These are phyloP conservation scores for Cryptococcus sp. DNA, from an alignment of 1,284 basidiomycete species.

Conservation along the genomic window DNA sequence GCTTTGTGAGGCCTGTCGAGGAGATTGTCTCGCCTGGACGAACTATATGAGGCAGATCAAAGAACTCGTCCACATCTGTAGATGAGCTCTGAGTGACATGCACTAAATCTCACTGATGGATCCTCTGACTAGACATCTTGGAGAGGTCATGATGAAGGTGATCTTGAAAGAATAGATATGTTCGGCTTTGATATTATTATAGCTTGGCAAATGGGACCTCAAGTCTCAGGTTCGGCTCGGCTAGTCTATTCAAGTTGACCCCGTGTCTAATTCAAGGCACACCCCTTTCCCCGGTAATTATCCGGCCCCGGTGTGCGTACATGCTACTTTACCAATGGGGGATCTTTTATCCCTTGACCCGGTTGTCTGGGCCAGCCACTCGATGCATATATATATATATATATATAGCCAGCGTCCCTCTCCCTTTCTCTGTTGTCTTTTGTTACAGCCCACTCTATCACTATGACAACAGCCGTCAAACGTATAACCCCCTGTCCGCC, in stretches of 20 bases:
- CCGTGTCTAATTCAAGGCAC: too few relatives aligned
- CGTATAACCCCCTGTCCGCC: conserved; percentile 11
- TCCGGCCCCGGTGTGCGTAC: too few relatives aligned
- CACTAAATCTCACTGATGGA: conserved; percentile 42
- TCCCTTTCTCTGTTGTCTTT: not conserved
- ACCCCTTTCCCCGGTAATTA: too few relatives aligned
- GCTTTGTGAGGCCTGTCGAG: conserved; percentile 42
- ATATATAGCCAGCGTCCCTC: not conserved
- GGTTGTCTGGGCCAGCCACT: too few relatives aligned
- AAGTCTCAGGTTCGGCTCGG: too few relatives aligned
- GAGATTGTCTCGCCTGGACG: conserved; percentile 51
- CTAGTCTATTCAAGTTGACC: too few relatives aligned
- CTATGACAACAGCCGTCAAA: conserved; percentile 5
- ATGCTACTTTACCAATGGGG: too few relatives aligned
- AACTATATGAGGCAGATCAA: conserved; percentile 49
- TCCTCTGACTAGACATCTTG: conserved; percentile 43
- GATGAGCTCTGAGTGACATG: not conserved
- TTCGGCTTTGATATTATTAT: too few relatives aligned
- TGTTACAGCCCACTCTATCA: not conserved
- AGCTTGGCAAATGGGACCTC: too few relatives aligned
- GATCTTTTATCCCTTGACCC: too few relatives aligned
- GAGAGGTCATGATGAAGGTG: not conserved
- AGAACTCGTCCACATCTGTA: conserved; percentile 49
- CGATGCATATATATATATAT: not conserved
- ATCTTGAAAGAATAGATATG: too few relatives aligned